These are phyloP conservation scores for Debaryomyces fabryi DNA, from an alignment of 1,139 yeast species.

Conservation along the genomic window DNA sequence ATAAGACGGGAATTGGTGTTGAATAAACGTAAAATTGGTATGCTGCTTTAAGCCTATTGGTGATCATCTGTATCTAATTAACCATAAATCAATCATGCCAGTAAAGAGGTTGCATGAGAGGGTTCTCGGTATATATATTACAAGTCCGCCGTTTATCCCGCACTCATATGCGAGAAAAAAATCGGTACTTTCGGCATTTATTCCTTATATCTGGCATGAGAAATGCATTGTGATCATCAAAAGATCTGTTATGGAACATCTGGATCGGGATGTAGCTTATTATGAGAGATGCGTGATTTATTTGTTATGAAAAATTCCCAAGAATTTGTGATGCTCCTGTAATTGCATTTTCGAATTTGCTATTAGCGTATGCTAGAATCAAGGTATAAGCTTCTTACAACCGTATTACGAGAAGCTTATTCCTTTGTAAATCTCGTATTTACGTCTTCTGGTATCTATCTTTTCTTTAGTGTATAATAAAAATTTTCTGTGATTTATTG, in stretches of 20 bases:
- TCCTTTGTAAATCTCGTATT: too few relatives aligned
- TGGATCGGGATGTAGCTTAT: not conserved
- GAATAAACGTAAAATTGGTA: slow-evolving; percentile 30
- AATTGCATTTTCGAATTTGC: too few relatives aligned
- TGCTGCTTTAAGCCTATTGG: slow-evolving; percentile 16
- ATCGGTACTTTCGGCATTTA: not conserved
- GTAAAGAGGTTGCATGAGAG: not conserved
- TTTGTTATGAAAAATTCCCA: not conserved
- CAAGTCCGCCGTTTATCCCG: not conserved
- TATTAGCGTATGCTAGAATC: too few relatives aligned
- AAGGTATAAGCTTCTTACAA: too few relatives aligned
- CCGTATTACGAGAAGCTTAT: too few relatives aligned
- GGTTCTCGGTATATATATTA: not conserved
- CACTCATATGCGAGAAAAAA: not conserved
- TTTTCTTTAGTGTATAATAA: too few relatives aligned
- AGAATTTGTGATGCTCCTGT: too few relatives aligned
- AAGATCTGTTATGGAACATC: not conserved
- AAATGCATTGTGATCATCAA: not conserved
- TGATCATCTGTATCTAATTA: not conserved
- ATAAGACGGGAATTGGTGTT: slow-evolving; percentile 33
- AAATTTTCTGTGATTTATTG: too few relatives aligned
- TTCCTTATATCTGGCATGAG: not conserved
- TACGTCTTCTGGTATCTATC: too few relatives aligned
- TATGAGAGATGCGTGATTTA: not conserved
- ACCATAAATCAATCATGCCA: not conserved